Conservation (phyloP, 352 stramenopile species). For the Pythium rishiriense region DNA sequence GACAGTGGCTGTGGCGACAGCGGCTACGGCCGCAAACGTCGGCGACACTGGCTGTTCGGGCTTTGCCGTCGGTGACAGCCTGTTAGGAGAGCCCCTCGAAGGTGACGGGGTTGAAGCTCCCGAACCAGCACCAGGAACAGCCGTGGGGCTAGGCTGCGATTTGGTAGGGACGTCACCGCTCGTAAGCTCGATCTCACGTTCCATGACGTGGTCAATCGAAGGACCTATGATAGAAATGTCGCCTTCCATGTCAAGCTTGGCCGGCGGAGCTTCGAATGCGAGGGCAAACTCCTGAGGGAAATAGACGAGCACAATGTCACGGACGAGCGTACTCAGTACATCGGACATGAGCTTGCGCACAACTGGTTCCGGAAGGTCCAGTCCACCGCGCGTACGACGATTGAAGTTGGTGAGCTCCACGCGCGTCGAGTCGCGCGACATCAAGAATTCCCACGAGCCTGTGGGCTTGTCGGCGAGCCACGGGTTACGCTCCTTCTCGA, state of each 20-base stretch:
- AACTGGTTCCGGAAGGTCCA: conserved; percentile 69
- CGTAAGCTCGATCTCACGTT: conserved; percentile 40
- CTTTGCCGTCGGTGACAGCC: background rate
- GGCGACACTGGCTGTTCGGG: conserved; percentile 9
- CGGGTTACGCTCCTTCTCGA: conserved; percentile 33
- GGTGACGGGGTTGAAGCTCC: conserved; percentile 2
- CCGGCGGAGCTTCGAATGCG: conserved; percentile 52
- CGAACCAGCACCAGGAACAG: background rate
- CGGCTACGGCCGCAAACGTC: conserved; percentile 21
- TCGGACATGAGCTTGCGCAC: conserved; percentile 72
- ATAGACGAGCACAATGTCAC: conserved; percentile 60
- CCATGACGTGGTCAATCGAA: conserved; percentile 63
- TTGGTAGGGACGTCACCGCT: background rate
- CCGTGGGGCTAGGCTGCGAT: background rate
- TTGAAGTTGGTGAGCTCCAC: conserved; percentile 74
- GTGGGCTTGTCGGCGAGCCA: conserved; percentile 32
- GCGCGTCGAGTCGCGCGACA: conserved; percentile 48
- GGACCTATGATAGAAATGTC: conserved; percentile 52
- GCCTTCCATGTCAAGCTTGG: conserved; percentile 61
- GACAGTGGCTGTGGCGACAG: conserved; percentile 38
- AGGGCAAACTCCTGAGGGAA: conserved; percentile 65
- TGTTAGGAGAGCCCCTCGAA: background rate
- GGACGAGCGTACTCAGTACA: conserved; percentile 60
- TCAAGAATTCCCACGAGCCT: conserved; percentile 67
- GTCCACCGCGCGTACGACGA: conserved; percentile 58